Percentiles rank a stretch among this genome's conserved stretches.
Evolutionary conservation across 495 filamentous ascomycete species (phyloP).

Genomic region (Penicillium cinerascens): DNA sequence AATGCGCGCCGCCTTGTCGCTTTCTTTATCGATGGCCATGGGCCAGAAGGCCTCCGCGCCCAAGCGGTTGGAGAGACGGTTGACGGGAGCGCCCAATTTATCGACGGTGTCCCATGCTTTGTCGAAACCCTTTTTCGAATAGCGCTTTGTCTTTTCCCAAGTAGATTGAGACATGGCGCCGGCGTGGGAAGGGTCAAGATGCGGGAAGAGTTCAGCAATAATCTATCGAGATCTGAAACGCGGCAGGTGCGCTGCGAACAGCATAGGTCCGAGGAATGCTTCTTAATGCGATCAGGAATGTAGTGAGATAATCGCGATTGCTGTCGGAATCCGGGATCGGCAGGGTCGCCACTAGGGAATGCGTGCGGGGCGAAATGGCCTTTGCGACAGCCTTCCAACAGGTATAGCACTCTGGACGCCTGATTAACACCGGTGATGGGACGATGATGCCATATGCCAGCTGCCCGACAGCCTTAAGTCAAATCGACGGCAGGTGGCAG

Average conservation of each 20-base stretch:
- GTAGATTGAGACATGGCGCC: slow-evolving; percentile 29
- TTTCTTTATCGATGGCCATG: slow-evolving; percentile 72
- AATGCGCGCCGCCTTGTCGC: slow-evolving; percentile 79
- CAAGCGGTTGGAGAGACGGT: slow-evolving; percentile 67
- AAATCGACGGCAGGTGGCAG: background rate
- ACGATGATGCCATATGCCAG: background rate
- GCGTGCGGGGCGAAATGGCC: slow-evolving; percentile 22
- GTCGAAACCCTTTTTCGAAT: slow-evolving; percentile 52
- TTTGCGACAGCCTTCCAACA: background rate
- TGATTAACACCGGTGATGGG: background rate
- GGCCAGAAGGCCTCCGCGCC: slow-evolving; percentile 82
- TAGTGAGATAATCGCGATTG: slow-evolving; percentile 1
- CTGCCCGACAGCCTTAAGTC: background rate
- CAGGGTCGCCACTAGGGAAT: slow-evolving; percentile 17
- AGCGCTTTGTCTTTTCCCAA: slow-evolving; percentile 43
- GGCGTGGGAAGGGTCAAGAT: background rate
- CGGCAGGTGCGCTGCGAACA: slow-evolving; percentile 16
- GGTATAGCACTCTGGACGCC: background rate
- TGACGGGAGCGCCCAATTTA: slow-evolving; percentile 64
- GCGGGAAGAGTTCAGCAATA: background rate
- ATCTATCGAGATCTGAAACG: slow-evolving; percentile 20
- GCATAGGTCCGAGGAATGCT: slow-evolving; percentile 14
- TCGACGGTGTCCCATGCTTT: slow-evolving; percentile 52
- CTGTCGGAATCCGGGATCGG: slow-evolving; percentile 19
- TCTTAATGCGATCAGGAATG: slow-evolving; percentile 19